phyloP scores from a whole-genome alignment of 352 stramenopile genomes.

The Aphanomyces stellatus region DNA sequence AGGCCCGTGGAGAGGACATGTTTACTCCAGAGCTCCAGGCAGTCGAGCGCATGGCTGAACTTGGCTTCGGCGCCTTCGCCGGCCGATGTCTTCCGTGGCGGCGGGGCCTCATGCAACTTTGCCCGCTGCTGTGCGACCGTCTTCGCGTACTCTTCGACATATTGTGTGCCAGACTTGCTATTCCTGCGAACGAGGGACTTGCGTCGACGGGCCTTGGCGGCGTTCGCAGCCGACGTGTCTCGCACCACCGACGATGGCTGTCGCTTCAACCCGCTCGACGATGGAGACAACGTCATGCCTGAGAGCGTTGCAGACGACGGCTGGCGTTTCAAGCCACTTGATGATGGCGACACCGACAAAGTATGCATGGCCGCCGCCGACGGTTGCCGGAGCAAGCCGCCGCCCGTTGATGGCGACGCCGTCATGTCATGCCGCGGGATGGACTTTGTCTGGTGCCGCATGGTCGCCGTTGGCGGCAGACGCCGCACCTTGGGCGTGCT shows the following conservation, averaged over 20 bases:
- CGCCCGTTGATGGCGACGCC: not conserved
- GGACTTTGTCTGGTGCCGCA: not conserved
- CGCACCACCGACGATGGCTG: not conserved
- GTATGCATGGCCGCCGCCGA: not conserved
- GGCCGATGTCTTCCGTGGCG: not conserved
- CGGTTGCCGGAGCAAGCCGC: not conserved
- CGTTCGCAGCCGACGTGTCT: not conserved
- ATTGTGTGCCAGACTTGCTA: not conserved
- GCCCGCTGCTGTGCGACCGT: not conserved
- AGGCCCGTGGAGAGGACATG: not conserved
- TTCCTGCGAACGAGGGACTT: not conserved
- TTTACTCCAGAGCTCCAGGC: not conserved
- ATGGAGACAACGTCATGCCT: no score
- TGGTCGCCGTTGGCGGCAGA: not conserved
- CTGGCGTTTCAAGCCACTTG: no score
- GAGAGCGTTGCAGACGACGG: no score
- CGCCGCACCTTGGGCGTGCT: not conserved
- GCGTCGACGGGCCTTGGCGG: not conserved
- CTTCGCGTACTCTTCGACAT: conserved; percentile 1
- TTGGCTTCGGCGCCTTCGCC: not conserved
- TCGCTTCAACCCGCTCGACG: not conserved
- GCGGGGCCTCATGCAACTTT: no score
- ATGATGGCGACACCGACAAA: not conserved
- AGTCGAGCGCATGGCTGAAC: not conserved
- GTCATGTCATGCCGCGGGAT: not conserved